phyloP scores from a whole-genome alignment of 768 basidiomycete species.

The Albatrellus ellisii region DNA sequence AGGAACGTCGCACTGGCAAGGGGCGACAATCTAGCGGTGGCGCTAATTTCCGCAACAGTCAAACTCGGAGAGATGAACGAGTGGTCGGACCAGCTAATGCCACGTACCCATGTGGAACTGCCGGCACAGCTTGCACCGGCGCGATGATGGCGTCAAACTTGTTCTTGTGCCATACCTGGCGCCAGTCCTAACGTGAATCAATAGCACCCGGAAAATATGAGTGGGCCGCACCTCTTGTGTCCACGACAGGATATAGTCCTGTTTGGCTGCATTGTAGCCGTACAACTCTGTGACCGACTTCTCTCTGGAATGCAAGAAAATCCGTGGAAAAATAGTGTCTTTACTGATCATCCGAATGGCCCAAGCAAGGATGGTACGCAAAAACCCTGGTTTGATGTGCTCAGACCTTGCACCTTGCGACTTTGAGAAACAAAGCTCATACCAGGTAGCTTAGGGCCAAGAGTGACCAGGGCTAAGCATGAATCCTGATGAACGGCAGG shows the following conservation, averaged over 20 bases:
- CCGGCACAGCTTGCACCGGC: conserved; percentile 23
- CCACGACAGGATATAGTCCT: conserved; percentile 2
- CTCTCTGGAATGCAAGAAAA: conserved; percentile 2
- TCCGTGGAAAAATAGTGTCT: conserved; percentile 4
- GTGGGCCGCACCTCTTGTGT: neutral
- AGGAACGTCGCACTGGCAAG: conserved; percentile 21
- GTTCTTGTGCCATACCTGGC: conserved; percentile 23
- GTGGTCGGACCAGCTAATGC: too few species aligned
- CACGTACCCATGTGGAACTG: conserved; percentile 14
- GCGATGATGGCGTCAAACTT: conserved; percentile 24
- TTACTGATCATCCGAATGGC: conserved; percentile 3
- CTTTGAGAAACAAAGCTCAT: neutral
- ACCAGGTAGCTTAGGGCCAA: conserved; percentile 10
- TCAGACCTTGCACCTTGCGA: too few species aligned
- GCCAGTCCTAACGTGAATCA: too few species aligned
- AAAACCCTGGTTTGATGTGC: conserved; percentile 4
- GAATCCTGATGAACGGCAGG: conserved; percentile 11
- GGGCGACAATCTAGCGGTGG: conserved; percentile 8
- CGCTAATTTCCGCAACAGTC: too few species aligned
- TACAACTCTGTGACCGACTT: conserved; percentile 7
- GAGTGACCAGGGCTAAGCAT: conserved; percentile 8
- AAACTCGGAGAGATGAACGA: too few species aligned
- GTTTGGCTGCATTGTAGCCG: conserved; percentile 4
- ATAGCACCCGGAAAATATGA: neutral
- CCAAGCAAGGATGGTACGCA: conserved; percentile 5